Evolutionary conservation across 1,139 yeast genomes (phyloP), one percentile per base, ranked within the genome.

Genomic region (Pneumocystis jirovecii): DNA sequence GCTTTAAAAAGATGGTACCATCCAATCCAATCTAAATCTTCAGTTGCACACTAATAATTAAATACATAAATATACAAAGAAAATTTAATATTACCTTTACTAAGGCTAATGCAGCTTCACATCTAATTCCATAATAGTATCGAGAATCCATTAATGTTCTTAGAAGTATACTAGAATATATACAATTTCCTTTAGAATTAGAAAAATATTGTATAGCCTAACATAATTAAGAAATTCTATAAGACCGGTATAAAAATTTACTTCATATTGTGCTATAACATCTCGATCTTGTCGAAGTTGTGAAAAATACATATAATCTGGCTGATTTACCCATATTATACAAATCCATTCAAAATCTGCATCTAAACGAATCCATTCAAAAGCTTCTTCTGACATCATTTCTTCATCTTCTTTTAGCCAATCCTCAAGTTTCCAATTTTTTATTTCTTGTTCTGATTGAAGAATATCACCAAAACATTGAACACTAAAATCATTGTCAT

Each of bases 261-360:
- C 61, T 67, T 90, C 96, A 65, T 83, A 78, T 73, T 95, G 99
- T 0, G 98, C 98, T 69, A 90, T 96, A 19, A 95, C 96, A 73
- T 95, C 99, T 69, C 97, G 79, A 76, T 95, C 99, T 74, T 89
- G 95, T 71, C 89, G 95, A 50, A 95, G 76, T 73, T 95, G 98
- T 0, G 97, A 87, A 0, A 90, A 89, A 74, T 83, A 93, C 97
- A 93, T 95, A 73, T 89, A 88, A 72, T 90, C 97, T 0, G 96
- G 96, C 74, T 91, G 97, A 70, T 86, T 87, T 50, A 95, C 84
- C 68, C 85, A 81, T 39, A 89, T 79, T 69, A 82, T 83, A 66
- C 96, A 89, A 64, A 95, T 87, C 99, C 99, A 95, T 74, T 95
- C 98, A 72, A 87, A 88, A 75, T 95, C 99, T 0, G 97, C 91